phyloP scores from a whole-genome alignment of 306 rosid species.

The Ziziphus jujuba region DNA sequence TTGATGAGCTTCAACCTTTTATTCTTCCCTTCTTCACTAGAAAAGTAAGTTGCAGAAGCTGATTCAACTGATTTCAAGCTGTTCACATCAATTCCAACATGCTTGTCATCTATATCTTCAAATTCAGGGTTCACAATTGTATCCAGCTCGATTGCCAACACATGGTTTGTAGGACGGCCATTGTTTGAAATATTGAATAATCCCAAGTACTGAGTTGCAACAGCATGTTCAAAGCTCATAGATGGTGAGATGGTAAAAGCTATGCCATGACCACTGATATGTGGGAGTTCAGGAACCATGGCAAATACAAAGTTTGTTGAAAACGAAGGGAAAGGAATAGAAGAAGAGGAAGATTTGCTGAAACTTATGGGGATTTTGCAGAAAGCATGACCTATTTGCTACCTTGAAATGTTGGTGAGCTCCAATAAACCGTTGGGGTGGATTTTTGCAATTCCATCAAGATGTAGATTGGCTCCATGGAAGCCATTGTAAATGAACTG shows the following conservation, averaged over 20 bases:
- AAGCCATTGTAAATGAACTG: too few species aligned
- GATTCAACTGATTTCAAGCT: background rate
- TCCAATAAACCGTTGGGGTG: slow-evolving; percentile 7
- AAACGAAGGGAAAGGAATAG: slow-evolving; percentile 4
- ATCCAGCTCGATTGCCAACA: slow-evolving; percentile 29
- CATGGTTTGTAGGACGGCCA: background rate
- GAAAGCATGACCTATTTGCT: slow-evolving; percentile 13
- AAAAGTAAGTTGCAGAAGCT: slow-evolving; percentile 4
- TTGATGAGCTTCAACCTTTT: background rate
- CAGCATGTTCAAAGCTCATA: background rate
- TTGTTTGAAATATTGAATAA: background rate
- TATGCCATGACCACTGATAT: slow-evolving; percentile 16
- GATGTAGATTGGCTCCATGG: background rate
- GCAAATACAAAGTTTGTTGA: slow-evolving; percentile 22
- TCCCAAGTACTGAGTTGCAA: slow-evolving; percentile 2
- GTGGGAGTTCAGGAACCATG: background rate
- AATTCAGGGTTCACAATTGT: background rate
- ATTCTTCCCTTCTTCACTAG: background rate
- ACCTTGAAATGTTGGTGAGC: background rate
- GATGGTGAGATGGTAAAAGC: slow-evolving; percentile 23
- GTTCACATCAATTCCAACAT: slow-evolving; percentile 26
- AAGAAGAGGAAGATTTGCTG: slow-evolving; percentile 4
- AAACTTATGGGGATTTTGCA: slow-evolving; percentile 6
- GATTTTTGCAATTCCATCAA: background rate
- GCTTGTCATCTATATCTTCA: slow-evolving; percentile 15